Percentiles rank a stretch among this genome's conserved stretches.
These are phyloP conservation scores for Glaciozyma antarctica DNA, from an alignment of 768 basidiomycete genomes.

Conservation along the genomic window DNA sequence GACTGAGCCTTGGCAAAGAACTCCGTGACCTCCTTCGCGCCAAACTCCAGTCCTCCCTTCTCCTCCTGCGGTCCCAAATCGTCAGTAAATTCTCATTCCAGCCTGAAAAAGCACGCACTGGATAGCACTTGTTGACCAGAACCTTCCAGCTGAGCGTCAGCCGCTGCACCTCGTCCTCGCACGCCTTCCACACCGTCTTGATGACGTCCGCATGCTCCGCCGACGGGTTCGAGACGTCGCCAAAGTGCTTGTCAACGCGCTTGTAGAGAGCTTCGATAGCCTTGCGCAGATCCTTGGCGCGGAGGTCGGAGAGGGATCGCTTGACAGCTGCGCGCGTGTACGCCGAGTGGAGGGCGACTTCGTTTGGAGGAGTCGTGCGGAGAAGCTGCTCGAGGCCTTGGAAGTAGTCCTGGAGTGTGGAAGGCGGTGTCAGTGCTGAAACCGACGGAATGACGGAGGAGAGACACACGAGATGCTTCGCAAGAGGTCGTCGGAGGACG, in stretches of 20 bases:
- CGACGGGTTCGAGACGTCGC: conserved; percentile 50
- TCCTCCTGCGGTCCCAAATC: conserved; percentile 7
- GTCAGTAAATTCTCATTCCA: background rate
- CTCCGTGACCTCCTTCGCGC: conserved; percentile 7
- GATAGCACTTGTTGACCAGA: conserved; percentile 69
- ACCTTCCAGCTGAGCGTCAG: conserved; percentile 61
- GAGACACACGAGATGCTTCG: conserved; percentile 61
- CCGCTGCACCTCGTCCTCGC: conserved; percentile 69
- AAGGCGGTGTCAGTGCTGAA: background rate
- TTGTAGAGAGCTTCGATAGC: conserved; percentile 75
- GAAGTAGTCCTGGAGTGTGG: conserved; percentile 70
- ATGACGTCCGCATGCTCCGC: conserved; percentile 45
- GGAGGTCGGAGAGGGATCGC: conserved; percentile 74
- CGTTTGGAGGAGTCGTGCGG: conserved; percentile 64
- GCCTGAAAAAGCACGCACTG: conserved; percentile 39
- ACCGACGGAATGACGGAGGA: no score
- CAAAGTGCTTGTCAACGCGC: conserved; percentile 92
- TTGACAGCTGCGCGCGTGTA: conserved; percentile 72
- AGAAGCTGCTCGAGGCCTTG: conserved; percentile 82
- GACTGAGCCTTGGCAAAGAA: conserved; percentile 3
- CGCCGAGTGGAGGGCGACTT: conserved; percentile 62
- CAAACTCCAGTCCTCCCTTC: conserved; percentile 19
- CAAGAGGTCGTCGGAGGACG: conserved; percentile 73
- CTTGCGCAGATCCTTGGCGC: conserved; percentile 79
- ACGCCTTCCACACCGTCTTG: conserved; percentile 80